phyloP scores from a whole-genome alignment of 1,284 basidiomycete species.

The Athelia psychrophila region DNA sequence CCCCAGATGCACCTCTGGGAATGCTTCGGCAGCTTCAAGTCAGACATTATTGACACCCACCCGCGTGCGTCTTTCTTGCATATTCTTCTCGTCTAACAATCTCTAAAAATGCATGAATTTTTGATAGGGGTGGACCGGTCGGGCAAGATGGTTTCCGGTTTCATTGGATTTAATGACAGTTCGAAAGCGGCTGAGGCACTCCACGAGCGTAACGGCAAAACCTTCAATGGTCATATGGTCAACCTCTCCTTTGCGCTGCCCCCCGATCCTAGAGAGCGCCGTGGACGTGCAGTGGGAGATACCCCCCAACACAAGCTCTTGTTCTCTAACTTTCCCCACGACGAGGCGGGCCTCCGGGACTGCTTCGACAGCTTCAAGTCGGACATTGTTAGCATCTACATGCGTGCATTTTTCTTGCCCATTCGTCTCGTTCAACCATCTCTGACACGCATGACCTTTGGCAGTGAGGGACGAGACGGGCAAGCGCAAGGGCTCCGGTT shows the following conservation, averaged over 20 bases:
- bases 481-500: conserved; percentile 25
- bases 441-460: neutral
- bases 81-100: conserved; percentile 1
- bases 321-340: conserved; percentile 29
- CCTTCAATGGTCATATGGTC: conserved; percentile 42
- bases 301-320: conserved; percentile 37
- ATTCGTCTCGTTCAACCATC: conserved; percentile 1
- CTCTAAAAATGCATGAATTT: neutral
- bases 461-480: conserved; percentile 32
- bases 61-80: conserved; percentile 30
- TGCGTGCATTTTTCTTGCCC: conserved; percentile 29
- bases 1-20: no score
- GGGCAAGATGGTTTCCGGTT: conserved; percentile 36
- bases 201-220: conserved; percentile 33
- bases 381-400: conserved; percentile 5
- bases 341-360: conserved; percentile 22
- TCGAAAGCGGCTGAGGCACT: conserved; percentile 34
- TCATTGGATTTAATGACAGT: conserved; percentile 35
- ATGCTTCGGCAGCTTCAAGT: neutral
- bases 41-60: neutral
- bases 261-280: no score
- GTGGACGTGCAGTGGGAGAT: conserved; percentile 35
- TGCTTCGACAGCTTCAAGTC: neutral
- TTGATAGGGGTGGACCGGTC: conserved; percentile 18
- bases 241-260: conserved; percentile 32